A percentile compares a stretch with the other conserved stretches of the same genome.
phyloP scores from a whole-genome alignment of 2,329 filamentous ascomycete species.

The Phoma sp. region DNA sequence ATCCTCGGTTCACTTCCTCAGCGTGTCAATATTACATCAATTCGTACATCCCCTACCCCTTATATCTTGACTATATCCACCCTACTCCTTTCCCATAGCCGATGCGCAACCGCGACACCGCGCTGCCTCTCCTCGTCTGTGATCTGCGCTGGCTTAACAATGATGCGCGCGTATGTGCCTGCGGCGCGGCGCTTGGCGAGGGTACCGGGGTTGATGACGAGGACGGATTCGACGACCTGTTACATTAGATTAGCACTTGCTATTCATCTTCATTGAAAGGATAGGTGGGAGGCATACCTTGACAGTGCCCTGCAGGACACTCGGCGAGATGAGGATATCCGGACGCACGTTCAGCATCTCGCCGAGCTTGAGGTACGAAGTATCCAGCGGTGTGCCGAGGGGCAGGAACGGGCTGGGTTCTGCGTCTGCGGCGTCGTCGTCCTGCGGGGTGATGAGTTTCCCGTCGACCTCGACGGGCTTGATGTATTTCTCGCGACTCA shows the following conservation, averaged over 20 bases:
- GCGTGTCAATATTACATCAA: no score
- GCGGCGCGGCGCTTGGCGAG: conserved; percentile 84
- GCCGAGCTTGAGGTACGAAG: conserved; percentile 83
- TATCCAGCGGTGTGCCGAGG: conserved; percentile 79
- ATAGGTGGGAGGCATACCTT: conserved; percentile 70
- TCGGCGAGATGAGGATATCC: conserved; percentile 84
- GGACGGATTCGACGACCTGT: conserved; percentile 89
- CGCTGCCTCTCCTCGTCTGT: conserved; percentile 65
- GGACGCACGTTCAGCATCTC: conserved; percentile 89
- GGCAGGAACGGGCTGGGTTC: conserved; percentile 44
- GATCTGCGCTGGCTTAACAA: conserved; percentile 70
- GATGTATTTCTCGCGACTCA: conserved; percentile 72
- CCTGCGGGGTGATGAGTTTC: conserved; percentile 54
- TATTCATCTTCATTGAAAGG: no score
- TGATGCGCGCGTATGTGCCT: conserved; percentile 85
- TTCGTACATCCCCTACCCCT: no score
- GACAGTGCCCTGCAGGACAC: conserved; percentile 82
- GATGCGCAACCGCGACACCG: conserved; percentile 69
- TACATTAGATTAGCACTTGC: no score
- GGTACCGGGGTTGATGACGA: conserved; percentile 89
- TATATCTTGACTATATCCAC: conserved; percentile 84
- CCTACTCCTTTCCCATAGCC: conserved; percentile 80
- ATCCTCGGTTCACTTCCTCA: no score
- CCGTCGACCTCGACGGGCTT: conserved; percentile 44
- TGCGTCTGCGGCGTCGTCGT: conserved; percentile 63